Conservation (phyloP, 1,284 basidiomycete genomes). For the Fereydounia khargensis region DNA sequence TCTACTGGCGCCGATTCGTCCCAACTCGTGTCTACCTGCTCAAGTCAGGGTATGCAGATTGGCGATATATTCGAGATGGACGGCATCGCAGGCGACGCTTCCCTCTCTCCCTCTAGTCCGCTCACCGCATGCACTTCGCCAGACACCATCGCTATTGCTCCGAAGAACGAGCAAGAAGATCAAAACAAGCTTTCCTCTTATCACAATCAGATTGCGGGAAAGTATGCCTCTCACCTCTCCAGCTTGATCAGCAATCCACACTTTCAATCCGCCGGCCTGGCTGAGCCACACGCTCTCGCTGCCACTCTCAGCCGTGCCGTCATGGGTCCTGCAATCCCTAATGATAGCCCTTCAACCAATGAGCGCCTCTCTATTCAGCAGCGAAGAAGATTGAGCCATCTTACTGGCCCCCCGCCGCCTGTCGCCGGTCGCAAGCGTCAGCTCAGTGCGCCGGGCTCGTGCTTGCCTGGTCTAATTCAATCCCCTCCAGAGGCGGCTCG, state of each 20-base stretch:
- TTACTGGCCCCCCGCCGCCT: not conserved
- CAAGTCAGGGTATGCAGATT: no score
- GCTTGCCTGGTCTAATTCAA: constrained; percentile 3
- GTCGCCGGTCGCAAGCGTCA: constrained; percentile 14
- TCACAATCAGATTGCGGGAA: constrained; percentile 1
- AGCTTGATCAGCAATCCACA: constrained; percentile 22
- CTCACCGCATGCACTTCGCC: no score
- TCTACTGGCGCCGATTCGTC: no score
- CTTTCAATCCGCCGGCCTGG: constrained; percentile 18
- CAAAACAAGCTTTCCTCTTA: no score
- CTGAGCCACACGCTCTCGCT: constrained; percentile 21
- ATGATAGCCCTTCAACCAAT: constrained; percentile 1
- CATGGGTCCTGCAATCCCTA: constrained; percentile 12
- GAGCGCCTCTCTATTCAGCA: constrained; percentile 23
- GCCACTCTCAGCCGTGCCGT: constrained; percentile 28
- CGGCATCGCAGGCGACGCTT: no score
- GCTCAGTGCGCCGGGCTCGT: constrained; percentile 19
- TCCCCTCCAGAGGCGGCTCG: constrained; percentile 9
- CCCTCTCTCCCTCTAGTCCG: no score
- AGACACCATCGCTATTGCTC: no score
- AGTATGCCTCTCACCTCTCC: constrained; percentile 18
- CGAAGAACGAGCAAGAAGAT: no score
- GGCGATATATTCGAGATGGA: no score
- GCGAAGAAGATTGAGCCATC: constrained; percentile 22
- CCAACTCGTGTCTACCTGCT: no score